Percentiles rank a stretch among this genome's conserved stretches.
phyloP scores from a whole-genome alignment of 805 yeast species.

The Scheffersomyces coipomensis region DNA sequence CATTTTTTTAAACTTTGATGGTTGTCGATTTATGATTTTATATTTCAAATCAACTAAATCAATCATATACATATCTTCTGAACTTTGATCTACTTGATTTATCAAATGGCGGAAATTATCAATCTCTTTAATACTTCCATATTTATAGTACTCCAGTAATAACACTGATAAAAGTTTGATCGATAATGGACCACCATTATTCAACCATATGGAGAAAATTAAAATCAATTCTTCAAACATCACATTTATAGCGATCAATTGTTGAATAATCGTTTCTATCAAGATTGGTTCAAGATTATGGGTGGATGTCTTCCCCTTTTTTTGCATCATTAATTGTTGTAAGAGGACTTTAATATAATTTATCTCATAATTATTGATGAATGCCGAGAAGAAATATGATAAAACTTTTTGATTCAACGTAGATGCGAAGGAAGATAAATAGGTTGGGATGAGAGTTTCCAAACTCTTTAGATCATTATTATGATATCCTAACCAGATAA shows the following conservation, averaged over 20 bases:
- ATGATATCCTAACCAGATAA: slow-evolving; percentile 37
- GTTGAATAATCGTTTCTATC: slow-evolving; percentile 23
- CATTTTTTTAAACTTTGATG: slow-evolving; percentile 20
- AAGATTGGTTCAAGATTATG: slow-evolving; percentile 16
- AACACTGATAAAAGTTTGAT: slow-evolving; percentile 24
- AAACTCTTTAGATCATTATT: slow-evolving; percentile 23
- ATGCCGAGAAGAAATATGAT: slow-evolving; percentile 27
- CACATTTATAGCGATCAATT: slow-evolving; percentile 24
- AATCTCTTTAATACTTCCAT: slow-evolving; percentile 27
- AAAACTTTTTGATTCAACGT: slow-evolving; percentile 20
- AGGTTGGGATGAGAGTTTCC: background rate
- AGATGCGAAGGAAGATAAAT: background rate
- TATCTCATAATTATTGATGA: slow-evolving; percentile 31
- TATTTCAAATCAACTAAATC: slow-evolving; percentile 19
- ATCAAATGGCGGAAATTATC: slow-evolving; percentile 17
- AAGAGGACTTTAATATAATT: slow-evolving; percentile 26
- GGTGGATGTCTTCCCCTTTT: slow-evolving; percentile 1
- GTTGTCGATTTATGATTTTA: slow-evolving; percentile 24
- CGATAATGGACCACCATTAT: slow-evolving; percentile 20
- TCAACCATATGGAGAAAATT: slow-evolving; percentile 26
- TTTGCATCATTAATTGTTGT: slow-evolving; percentile 14
- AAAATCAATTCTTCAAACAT: slow-evolving; percentile 27
- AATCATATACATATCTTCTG: slow-evolving; percentile 19
- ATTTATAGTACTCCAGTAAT: slow-evolving; percentile 26
- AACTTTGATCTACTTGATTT: slow-evolving; percentile 13